Evolutionary conservation across 2,329 filamentous ascomycete genomes (phyloP).

Genomic region (Sclerotiophoma versabilis): DNA sequence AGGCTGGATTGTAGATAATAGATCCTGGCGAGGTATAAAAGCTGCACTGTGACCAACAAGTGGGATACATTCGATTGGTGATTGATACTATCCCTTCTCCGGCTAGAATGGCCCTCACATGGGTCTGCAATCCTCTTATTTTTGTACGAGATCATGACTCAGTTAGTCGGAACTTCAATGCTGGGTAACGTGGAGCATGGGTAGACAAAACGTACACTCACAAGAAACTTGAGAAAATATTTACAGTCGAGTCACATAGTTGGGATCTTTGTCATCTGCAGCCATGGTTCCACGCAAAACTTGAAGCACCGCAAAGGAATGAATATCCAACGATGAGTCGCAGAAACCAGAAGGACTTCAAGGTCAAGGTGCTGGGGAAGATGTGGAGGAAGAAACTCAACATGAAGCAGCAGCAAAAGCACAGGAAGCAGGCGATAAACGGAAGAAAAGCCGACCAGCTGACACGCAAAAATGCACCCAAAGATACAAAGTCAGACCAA

Average conservation of each 20-base stretch:
- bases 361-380: neutral
- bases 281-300: neutral
- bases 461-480: neutral
- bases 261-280: neutral
- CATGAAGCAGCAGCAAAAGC: neutral
- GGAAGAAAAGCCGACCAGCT: neutral
- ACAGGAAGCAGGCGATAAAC: neutral
- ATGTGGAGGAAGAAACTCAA: neutral
- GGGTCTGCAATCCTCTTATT: no score
- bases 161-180: no score
- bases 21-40: neutral
- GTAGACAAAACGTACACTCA: neutral
- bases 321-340: neutral
- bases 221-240: neutral
- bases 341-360: neutral
- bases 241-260: no score
- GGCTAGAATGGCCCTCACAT: neutral
- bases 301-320: neutral
- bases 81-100: neutral
- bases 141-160: no score
- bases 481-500: neutral
- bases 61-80: no score
- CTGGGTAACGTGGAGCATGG: no score
- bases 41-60: neutral
- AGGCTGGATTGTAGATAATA: constrained; percentile 22